Evolutionary conservation across 108 stramenopile genomes (phyloP).

Genomic region (Skeletonema grethae): DNA sequence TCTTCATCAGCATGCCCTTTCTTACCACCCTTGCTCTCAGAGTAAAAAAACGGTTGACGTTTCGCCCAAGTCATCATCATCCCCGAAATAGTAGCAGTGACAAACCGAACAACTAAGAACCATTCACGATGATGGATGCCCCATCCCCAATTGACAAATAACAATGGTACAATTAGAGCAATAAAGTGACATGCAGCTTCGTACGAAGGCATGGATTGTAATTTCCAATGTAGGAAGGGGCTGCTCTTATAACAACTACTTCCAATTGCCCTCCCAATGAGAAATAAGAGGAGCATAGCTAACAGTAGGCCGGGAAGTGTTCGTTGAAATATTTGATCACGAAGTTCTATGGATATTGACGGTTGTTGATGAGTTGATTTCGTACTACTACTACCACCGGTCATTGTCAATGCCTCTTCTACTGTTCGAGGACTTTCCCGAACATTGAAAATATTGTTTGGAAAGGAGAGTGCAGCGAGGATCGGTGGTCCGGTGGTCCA

Average conservation of each 20-base stretch:
- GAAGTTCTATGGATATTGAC: neutral
- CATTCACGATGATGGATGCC: constrained; percentile 15
- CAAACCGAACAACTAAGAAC: constrained; percentile 24
- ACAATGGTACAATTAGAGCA: constrained; percentile 6
- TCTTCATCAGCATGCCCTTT: neutral
- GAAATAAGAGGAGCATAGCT: constrained; percentile 10
- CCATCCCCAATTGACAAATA: constrained; percentile 30
- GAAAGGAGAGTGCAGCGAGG: constrained; percentile 12
- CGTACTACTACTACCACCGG: neutral
- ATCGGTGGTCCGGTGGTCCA: constrained; percentile 29
- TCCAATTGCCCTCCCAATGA: constrained; percentile 12
- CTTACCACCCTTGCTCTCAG: neutral
- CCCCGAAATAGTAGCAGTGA: constrained; percentile 24
- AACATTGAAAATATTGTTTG: neutral
- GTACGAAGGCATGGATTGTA: constrained; percentile 11
- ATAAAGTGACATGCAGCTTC: constrained; percentile 1
- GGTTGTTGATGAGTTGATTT: neutral
- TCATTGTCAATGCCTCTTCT: constrained; percentile 10
- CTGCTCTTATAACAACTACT: neutral
- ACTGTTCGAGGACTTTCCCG: constrained; percentile 13
- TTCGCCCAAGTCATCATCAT: constrained; percentile 13
- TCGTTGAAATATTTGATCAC: neutral
- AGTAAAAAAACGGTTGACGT: neutral
- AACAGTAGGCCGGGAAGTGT: constrained; percentile 2
- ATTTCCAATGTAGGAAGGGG: neutral